Evolutionary conservation across 2,329 filamentous ascomycete genomes (phyloP), one percentile per base, ranked within the genome.

Genomic region (Colletotrichum viniferum): DNA sequence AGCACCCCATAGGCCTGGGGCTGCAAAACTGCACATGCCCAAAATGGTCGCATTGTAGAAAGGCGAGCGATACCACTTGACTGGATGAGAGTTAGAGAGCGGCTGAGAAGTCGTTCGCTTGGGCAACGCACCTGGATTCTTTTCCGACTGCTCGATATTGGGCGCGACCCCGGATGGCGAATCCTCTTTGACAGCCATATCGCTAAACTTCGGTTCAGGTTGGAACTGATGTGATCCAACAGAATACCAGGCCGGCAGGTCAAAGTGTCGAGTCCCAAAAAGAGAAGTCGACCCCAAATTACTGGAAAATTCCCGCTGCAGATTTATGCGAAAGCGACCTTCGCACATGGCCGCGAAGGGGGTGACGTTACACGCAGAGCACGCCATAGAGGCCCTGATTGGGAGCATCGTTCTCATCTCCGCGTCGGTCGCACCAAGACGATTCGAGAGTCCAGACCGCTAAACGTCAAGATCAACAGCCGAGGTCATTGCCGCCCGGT

Each of bases 31-130:
- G 63, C 80, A 81, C 5, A 82, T 77, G 5, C 80, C 80, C 2
- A 81, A 74, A 12, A 81, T 79, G 0, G 81, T 82, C 5, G 80
- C 80, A 69, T 82, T 82, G 67, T 81, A 82, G 8, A 80, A 71
- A 0, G 80, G 76, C 1, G 81, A 78, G 1, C 77, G 79, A 10
- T 82, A 74, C 81, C 81, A 82, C 70, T 70, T 79, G 56, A 63
- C 71, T 74, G 18, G 5, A 32, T 10, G 28, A 7, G 8, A 24
- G 1, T 32, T 2, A 65, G 69, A 34, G 12, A n/a, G 28, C 26
- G 3, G 18, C n/a, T 21, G 13, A 10, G 48, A 21, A 7, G 16
- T 32, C n/a, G 21, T 13, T 4, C 14, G 13, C 5, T 9, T 14
- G 5, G 16, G 6, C 8, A 7, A 12, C 24, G 13, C 26, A 72